Percentiles rank a stretch among this genome's conserved stretches.
These are phyloP conservation scores for Solanum hybrid DNA, from an alignment of 305 asterid genomes.

Conservation along the genomic window DNA sequence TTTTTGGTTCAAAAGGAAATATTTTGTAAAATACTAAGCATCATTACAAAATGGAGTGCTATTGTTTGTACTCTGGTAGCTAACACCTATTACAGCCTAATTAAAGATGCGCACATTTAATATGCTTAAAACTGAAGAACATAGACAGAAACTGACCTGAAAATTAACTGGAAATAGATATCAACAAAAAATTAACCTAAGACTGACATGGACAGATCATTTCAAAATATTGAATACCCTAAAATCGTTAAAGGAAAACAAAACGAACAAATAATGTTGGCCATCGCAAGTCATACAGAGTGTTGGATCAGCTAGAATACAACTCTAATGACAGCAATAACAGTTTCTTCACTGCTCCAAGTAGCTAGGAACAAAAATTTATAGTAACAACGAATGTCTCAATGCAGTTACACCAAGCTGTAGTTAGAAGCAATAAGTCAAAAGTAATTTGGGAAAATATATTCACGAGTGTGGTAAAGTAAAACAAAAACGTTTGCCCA, in stretches of 20 bases:
- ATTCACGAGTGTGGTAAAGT: neutral
- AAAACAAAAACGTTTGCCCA: neutral
- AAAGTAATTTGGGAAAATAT: neutral
- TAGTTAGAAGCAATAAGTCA: neutral
- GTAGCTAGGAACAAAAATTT: neutral
- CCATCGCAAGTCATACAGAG: neutral
- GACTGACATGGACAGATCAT: neutral
- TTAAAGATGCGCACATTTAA: conserved; percentile 8
- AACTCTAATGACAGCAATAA: neutral
- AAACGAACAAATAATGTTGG: neutral
- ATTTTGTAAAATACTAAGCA: neutral
- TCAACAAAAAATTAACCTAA: neutral
- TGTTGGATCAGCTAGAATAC: neutral
- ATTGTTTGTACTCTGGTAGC: neutral
- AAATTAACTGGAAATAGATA: neutral
- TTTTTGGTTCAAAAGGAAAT: neutral
- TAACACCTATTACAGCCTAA: neutral
- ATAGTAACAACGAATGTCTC: neutral
- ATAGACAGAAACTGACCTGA: neutral
- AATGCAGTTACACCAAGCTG: neutral
- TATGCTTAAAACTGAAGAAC: conserved; percentile 1
- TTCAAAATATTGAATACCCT: neutral
- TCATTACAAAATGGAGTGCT: neutral
- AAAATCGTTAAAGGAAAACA: neutral
- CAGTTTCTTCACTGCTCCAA: neutral